Evolutionary conservation across 1,284 basidiomycete genomes (phyloP).

Genomic region (Coriolopsis trogii): DNA sequence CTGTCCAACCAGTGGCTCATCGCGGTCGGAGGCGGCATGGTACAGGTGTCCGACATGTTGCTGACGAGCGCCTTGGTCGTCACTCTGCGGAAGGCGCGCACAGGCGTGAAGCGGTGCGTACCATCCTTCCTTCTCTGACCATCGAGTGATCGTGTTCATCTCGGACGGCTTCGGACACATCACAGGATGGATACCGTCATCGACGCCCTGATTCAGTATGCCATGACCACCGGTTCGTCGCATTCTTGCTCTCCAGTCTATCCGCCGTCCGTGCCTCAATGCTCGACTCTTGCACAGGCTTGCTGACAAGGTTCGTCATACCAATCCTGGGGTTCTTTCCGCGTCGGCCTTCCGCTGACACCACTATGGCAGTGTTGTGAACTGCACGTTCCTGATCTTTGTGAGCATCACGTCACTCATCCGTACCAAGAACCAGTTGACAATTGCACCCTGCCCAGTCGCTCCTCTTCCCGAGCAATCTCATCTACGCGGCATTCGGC

Average conservation of each 20-base stretch:
- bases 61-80: background rate
- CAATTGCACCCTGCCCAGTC: conserved; percentile 1
- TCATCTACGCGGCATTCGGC: conserved; percentile 9
- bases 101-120: conserved; percentile 10
- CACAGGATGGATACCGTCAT: conserved; percentile 6
- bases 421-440: too few species aligned
- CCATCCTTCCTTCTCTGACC: background rate
- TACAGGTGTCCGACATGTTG: background rate
- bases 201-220: conserved; percentile 5
- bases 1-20: conserved; percentile 5
- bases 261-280: background rate
- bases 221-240: conserved; percentile 12
- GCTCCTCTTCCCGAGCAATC: conserved; percentile 1
- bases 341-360: too few species aligned
- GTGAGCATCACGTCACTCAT: background rate
- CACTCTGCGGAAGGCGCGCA: conserved; percentile 4
- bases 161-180: background rate
- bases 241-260: too few species aligned
- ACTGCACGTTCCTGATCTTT: background rate
- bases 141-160: too few species aligned
- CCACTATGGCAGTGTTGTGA: background rate
- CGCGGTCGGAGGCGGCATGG: background rate
- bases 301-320: background rate
- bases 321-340: too few species aligned
- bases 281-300: background rate